Evolutionary conservation across 352 stramenopile genomes (phyloP).

Genomic region (Phytopythium cucurbitacearum): DNA sequence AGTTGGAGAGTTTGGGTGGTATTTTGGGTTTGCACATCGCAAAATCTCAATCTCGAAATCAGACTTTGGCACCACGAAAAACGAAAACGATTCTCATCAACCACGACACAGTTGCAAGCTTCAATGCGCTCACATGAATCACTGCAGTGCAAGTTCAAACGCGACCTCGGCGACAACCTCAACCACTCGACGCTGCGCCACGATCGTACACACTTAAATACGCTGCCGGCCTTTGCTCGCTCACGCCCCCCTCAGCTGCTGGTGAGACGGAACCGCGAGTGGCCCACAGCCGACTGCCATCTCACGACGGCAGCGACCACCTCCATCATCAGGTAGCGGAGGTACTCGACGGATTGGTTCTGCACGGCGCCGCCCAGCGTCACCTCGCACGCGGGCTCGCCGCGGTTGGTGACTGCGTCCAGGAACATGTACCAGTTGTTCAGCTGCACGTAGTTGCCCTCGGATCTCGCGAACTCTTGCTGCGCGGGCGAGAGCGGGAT

Average conservation of each 20-base stretch:
- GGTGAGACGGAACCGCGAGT: slow-evolving; percentile 44
- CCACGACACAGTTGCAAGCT: too few relatives aligned
- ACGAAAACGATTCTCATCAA: too few relatives aligned
- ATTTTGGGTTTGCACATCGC: too few relatives aligned
- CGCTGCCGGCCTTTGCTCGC: too few relatives aligned
- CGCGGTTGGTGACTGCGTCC: slow-evolving; percentile 18
- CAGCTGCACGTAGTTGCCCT: slow-evolving; percentile 55
- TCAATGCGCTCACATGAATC: neutral
- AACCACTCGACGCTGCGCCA: too few relatives aligned
- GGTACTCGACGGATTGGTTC: slow-evolving; percentile 47
- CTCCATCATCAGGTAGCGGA: slow-evolving; percentile 65
- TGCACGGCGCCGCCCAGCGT: slow-evolving; percentile 54
- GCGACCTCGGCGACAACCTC: neutral
- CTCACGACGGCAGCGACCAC: slow-evolving; percentile 54
- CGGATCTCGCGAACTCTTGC: slow-evolving; percentile 32
- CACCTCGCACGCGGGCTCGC: slow-evolving; percentile 42
- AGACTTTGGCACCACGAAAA: too few relatives aligned
- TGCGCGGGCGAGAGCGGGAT: slow-evolving; percentile 46
- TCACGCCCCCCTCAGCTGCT: too few relatives aligned
- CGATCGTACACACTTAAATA: too few relatives aligned
- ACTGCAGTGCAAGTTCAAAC: neutral
- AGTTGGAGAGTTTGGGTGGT: too few relatives aligned
- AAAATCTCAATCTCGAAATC: too few relatives aligned
- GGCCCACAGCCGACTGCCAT: slow-evolving; percentile 61
- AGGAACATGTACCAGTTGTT: slow-evolving; percentile 82